A percentile compares a stretch with the other conserved stretches of the same genome.
These are phyloP conservation scores for Myotisia sp. DNA, from an alignment of 2,329 filamentous ascomycete genomes.

Conservation along the genomic window DNA sequence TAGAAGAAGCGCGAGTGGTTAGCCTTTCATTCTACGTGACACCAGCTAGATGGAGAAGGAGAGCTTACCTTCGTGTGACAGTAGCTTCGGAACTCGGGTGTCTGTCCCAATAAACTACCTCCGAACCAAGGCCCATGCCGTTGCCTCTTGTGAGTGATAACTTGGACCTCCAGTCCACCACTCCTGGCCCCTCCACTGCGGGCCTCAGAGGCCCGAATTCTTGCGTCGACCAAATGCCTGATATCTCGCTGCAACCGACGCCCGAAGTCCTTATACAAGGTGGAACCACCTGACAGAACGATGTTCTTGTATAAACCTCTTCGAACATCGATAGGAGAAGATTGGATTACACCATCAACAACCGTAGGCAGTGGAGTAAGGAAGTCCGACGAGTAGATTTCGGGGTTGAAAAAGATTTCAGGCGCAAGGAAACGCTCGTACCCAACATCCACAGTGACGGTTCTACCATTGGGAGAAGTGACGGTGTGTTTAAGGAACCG, in stretches of 20 bases:
- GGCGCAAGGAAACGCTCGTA: slow-evolving; percentile 97
- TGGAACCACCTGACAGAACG: slow-evolving; percentile 90
- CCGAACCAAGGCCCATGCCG: slow-evolving; percentile 97
- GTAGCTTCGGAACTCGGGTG: slow-evolving; percentile 95
- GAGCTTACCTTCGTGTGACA: slow-evolving; percentile 70
- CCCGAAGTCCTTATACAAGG: slow-evolving; percentile 96
- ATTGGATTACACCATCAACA: slow-evolving; percentile 93
- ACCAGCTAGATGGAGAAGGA: slow-evolving; percentile 5
- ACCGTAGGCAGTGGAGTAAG: slow-evolving; percentile 86
- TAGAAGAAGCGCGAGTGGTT: slow-evolving; percentile 1
- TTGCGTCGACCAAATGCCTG: slow-evolving; percentile 81
- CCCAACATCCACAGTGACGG: slow-evolving; percentile 77
- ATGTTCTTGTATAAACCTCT: slow-evolving; percentile 99
- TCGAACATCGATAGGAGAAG: slow-evolving; percentile 91
- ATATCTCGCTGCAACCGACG: slow-evolving; percentile 93
- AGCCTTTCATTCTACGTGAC: too few species aligned
- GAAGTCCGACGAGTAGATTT: slow-evolving; percentile 99
- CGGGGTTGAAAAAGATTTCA: slow-evolving; percentile 99
- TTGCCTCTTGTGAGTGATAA: slow-evolving; percentile 95
- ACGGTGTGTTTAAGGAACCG: slow-evolving; percentile 85
- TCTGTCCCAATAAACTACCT: slow-evolving; percentile 89
- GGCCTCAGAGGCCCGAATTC: slow-evolving; percentile 83
- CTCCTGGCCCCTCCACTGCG: slow-evolving; percentile 84
- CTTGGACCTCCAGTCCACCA: slow-evolving; percentile 88
- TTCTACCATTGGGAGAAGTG: slow-evolving; percentile 68